Evolutionary conservation across 345 rosid species (phyloP).

Genomic region (Ceriops decandra): DNA sequence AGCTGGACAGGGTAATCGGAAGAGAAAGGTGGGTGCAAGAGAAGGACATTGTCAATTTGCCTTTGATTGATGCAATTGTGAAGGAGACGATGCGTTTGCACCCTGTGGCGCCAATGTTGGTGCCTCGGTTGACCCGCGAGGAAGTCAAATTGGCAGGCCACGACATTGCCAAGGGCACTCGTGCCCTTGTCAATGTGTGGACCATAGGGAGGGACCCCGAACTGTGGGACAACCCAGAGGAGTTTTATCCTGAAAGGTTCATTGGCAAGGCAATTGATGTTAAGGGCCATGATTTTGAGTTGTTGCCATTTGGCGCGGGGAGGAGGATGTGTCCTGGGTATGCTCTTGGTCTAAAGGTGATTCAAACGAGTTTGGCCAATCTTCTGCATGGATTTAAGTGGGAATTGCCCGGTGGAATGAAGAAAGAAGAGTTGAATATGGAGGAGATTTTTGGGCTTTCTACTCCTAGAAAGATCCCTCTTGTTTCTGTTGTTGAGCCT

Average conservation of each 20-base stretch:
- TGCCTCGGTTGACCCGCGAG: constrained; percentile 39
- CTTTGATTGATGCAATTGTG: constrained; percentile 41
- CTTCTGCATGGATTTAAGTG: constrained; percentile 56
- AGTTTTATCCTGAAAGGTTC: constrained; percentile 56
- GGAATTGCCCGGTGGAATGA: constrained; percentile 38
- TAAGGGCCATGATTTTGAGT: constrained; percentile 54
- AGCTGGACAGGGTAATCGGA: constrained; percentile 54
- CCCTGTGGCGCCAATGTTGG: constrained; percentile 58
- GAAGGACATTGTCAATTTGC: constrained; percentile 45
- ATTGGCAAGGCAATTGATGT: constrained; percentile 42
- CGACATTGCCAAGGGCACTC: constrained; percentile 45
- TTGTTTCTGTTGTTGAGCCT: constrained; percentile 37
- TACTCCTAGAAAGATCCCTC: constrained; percentile 48
- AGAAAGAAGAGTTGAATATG: constrained; percentile 45
- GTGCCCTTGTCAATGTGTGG: constrained; percentile 48
- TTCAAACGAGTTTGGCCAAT: constrained; percentile 48
- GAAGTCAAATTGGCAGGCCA: constrained; percentile 40
- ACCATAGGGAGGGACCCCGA: constrained; percentile 52
- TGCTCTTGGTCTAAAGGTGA: constrained; percentile 52
- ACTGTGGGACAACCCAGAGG: constrained; percentile 50
- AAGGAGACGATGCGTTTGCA: constrained; percentile 70
- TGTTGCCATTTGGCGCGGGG: constrained; percentile 66
- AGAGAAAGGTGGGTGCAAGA: constrained; percentile 52
- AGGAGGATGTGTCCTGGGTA: constrained; percentile 82
- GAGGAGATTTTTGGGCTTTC: constrained; percentile 56